Evolutionary conservation across 2,329 filamentous ascomycete genomes (phyloP).

Genomic region (Penicillium sp.): DNA sequence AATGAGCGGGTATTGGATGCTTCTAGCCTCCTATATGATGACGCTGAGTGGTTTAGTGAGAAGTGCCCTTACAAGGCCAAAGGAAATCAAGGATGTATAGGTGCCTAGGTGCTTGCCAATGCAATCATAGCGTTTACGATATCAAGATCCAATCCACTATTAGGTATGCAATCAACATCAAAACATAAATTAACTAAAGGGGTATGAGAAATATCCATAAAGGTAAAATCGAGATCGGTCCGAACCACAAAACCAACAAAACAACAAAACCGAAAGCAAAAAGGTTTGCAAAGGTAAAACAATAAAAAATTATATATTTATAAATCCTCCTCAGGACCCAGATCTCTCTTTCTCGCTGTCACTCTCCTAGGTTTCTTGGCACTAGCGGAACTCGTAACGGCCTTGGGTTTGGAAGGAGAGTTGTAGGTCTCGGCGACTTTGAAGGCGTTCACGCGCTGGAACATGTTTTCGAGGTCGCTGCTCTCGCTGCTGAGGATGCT

Average conservation of each 20-base stretch:
- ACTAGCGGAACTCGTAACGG: neutral
- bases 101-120: too few relatives aligned
- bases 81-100: too few relatives aligned
- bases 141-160: neutral
- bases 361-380: slow-evolving; percentile 39
- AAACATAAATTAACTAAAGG: neutral
- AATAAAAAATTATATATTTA: slow-evolving; percentile 10
- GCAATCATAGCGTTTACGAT: too few relatives aligned
- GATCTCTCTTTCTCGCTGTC: slow-evolving; percentile 45
- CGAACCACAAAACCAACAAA: neutral
- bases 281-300: neutral
- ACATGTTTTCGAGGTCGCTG: slow-evolving; percentile 37
- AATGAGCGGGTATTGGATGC: too few relatives aligned
- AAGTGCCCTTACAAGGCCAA: too few relatives aligned
- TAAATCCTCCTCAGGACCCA: slow-evolving; percentile 41
- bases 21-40: too few relatives aligned
- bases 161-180: neutral
- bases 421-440: slow-evolving; percentile 35
- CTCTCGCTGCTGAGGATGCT: slow-evolving; percentile 31
- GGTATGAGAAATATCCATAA: neutral
- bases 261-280: neutral
- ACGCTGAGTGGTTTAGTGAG: too few relatives aligned
- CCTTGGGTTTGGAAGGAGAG: slow-evolving; percentile 18
- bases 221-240: neutral
- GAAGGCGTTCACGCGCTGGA: slow-evolving; percentile 37